Evolutionary conservation across 2,329 filamentous ascomycete species (phyloP).

Genomic region (Botrytis tulipae): DNA sequence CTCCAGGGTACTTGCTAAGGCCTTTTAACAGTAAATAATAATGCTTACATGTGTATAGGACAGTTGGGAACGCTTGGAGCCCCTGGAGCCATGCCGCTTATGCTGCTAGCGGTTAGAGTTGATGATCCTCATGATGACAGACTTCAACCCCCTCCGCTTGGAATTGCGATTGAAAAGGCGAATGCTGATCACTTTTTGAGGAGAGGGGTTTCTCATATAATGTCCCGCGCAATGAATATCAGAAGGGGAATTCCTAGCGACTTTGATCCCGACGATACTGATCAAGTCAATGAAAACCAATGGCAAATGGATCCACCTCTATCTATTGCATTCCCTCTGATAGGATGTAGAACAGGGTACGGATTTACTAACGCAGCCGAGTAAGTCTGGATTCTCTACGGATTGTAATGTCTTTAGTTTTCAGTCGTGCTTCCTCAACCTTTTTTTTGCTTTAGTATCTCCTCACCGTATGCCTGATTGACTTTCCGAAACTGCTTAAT

Average conservation of each 20-base stretch:
- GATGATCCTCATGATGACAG: neutral
- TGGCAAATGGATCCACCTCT: neutral
- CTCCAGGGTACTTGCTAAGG: neutral
- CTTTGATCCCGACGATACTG: neutral
- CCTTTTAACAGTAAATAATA: neutral
- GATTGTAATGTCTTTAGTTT: neutral
- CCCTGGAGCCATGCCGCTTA: neutral
- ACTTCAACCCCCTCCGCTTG: neutral
- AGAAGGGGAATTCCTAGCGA: neutral
- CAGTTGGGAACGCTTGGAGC: neutral
- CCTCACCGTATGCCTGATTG: neutral
- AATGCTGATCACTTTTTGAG: neutral
- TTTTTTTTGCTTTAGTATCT: neutral
- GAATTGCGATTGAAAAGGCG: neutral
- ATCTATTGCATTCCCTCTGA: neutral
- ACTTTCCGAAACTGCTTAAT: neutral
- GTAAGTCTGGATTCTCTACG: neutral
- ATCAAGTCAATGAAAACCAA: neutral
- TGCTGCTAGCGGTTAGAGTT: neutral
- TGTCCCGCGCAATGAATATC: neutral
- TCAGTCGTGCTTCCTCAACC: neutral
- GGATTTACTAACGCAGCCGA: neutral
- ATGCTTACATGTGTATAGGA: neutral
- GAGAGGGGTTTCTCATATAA: neutral
- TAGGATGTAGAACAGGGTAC: neutral